Conservation (phyloP, 2,329 filamentous ascomycete species). For the Rhynchosporium secalis region DNA sequence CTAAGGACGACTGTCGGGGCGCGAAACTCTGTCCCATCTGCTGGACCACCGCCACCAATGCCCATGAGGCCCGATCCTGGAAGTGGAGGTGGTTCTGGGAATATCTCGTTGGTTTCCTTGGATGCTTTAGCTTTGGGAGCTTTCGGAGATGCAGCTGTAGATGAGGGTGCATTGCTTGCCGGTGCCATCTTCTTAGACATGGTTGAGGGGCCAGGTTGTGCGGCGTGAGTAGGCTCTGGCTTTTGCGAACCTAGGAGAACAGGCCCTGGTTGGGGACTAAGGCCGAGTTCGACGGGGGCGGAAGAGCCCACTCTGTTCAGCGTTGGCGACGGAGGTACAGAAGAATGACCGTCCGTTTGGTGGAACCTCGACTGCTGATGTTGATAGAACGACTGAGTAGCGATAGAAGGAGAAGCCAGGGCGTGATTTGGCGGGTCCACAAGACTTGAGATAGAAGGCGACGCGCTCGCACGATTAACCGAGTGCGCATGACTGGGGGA, state of each 20-base stretch:
- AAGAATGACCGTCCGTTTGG: constrained; percentile 29
- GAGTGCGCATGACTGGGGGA: constrained; percentile 46
- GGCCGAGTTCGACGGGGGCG: constrained; percentile 20
- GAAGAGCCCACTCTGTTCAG: constrained; percentile 34
- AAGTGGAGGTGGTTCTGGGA: constrained; percentile 51
- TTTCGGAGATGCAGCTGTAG: constrained; percentile 56
- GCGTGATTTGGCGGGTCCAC: constrained; percentile 65
- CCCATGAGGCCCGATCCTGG: constrained; percentile 64
- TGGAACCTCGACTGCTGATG: constrained; percentile 34
- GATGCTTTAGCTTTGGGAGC: constrained; percentile 53
- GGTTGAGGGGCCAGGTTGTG: constrained; percentile 26
- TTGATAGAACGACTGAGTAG: constrained; percentile 41
- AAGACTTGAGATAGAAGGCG: constrained; percentile 87
- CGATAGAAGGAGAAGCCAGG: constrained; percentile 37
- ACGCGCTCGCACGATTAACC: constrained; percentile 76
- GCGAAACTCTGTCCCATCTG: constrained; percentile 55
- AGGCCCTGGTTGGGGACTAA: constrained; percentile 33
- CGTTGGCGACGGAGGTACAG: constrained; percentile 38
- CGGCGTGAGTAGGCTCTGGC: constrained; percentile 16
- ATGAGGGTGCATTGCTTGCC: constrained; percentile 50
- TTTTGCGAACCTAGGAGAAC: constrained; percentile 23
- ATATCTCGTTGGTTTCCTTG: constrained; percentile 29
- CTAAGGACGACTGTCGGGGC: constrained; percentile 81
- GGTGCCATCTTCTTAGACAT: constrained; percentile 44
- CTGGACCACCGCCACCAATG: constrained; percentile 54